phyloP scores from a whole-genome alignment of 257 asterid species.

The Solanum etuberosum region DNA sequence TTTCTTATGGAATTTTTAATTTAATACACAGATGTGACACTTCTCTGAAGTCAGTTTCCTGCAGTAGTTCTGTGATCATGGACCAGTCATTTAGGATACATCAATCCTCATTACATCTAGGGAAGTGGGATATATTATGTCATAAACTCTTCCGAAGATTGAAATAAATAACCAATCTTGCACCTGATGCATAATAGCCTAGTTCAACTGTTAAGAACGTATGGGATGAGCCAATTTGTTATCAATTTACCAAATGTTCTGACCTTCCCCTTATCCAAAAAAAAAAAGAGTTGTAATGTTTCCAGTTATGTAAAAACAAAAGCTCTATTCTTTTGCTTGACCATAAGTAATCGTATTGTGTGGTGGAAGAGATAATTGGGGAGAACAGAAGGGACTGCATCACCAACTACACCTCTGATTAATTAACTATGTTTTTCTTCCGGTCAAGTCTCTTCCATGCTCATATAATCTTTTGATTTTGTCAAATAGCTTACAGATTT shows the following conservation, averaged over 20 bases:
- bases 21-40: background rate
- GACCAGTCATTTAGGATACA: background rate
- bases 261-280: background rate
- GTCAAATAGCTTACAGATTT: background rate
- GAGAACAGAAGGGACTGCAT: background rate
- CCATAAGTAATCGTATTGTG: background rate
- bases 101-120: background rate
- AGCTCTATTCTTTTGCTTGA: background rate
- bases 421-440: background rate
- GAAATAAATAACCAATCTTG: background rate
- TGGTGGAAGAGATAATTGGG: background rate
- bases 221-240: background rate
- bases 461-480: background rate
- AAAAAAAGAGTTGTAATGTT: background rate
- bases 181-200: background rate
- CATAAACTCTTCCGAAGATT: background rate
- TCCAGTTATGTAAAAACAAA: background rate
- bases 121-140: background rate
- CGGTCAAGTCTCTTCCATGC: background rate
- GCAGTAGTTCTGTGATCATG: background rate
- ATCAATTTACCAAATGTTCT: background rate
- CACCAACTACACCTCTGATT: background rate
- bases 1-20: background rate
- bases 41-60: background rate
- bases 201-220: background rate